phyloP scores from a whole-genome alignment of 352 stramenopile genomes.

The Globisporangium paroecandrum region DNA sequence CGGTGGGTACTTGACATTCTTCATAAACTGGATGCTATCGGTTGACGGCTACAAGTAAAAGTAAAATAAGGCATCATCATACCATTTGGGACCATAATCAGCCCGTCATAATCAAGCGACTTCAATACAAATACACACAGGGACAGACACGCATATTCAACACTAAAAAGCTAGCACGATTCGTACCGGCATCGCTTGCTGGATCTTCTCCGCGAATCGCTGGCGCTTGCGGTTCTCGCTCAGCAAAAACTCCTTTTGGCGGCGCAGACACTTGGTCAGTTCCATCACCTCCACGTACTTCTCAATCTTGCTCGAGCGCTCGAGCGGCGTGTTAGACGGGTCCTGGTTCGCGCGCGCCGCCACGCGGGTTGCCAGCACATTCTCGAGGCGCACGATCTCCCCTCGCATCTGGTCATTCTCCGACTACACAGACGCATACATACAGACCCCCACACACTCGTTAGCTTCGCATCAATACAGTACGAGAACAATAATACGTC shows the following conservation, averaged over 20 bases:
- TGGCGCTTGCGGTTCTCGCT: slow-evolving; percentile 85
- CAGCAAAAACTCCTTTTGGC: slow-evolving; percentile 83
- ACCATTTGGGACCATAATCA: neutral
- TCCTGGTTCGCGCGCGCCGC: slow-evolving; percentile 66
- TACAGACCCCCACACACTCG: neutral
- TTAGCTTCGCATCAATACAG: neutral
- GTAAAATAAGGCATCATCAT: slow-evolving; percentile 6
- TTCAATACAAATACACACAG: neutral
- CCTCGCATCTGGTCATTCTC: slow-evolving; percentile 78
- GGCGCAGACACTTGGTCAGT: slow-evolving; percentile 81
- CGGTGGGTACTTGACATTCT: slow-evolving; percentile 79
- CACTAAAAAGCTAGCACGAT: neutral
- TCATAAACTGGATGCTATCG: slow-evolving; percentile 87
- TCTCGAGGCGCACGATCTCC: slow-evolving; percentile 78
- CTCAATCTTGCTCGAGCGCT: slow-evolving; percentile 81
- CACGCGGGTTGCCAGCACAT: slow-evolving; percentile 66
- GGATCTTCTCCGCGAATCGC: slow-evolving; percentile 84
- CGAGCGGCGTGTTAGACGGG: slow-evolving; percentile 62
- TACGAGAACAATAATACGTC: neutral
- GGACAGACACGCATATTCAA: neutral
- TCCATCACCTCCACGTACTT: slow-evolving; percentile 89
- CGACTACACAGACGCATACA: slow-evolving; percentile 26
- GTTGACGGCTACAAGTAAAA: slow-evolving; percentile 51
- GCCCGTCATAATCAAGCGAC: neutral
- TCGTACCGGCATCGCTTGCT: slow-evolving; percentile 79